Evolutionary conservation across 2,329 filamentous ascomycete genomes (phyloP), one percentile per base, ranked within the genome.

Genomic region (Drechmeria coniospora): DNA sequence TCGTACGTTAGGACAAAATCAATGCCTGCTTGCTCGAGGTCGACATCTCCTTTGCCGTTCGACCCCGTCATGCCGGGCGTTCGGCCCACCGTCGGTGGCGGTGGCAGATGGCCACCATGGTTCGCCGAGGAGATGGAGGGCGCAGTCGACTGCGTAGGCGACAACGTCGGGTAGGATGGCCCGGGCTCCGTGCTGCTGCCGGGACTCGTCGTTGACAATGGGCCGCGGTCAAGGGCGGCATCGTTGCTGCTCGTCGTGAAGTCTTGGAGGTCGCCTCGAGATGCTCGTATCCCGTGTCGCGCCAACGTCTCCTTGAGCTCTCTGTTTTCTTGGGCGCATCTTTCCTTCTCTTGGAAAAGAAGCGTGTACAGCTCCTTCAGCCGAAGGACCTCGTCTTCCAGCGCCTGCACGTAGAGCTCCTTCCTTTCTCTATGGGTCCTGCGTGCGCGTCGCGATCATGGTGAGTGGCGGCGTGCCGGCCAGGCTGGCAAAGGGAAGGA

Each of bases 391-490:
- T 95, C 84, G 45, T 87, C 77, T 53, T 98, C 90, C 11, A 95
- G 69, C 8, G 80, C 74, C 52, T 92, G 92, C 60, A 94, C 92
- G 51, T 95, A 95, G 43, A 84, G 68, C 55, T 95, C 90, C 52
- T 95, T 95, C 40, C 90, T 74, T 57, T 95, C 90, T 31, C 90
- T 83, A 54, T 98, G 90, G 12, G 90, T 95, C 47, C 90, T 93
- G 21, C 5, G 24, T 11, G 27, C n/a, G n/a, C n/a, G n/a, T n/a
- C n/a, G n/a, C n/a, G n/a, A n/a, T n/a, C n/a, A n/a, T n/a, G n/a
- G n/a, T n/a, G n/a, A n/a, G n/a, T n/a, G 10, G 12, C 18, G 7
- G 22, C 14, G 23, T 5, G 16, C 20, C 14, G 17, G 23, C 32
- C 26, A 32, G 28, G 19, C 18, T 20, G 6, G 14, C 10, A 5